Evolutionary conservation across 2,329 filamentous ascomycete genomes (phyloP).

Genomic region (Clarireedia hainanense): DNA sequence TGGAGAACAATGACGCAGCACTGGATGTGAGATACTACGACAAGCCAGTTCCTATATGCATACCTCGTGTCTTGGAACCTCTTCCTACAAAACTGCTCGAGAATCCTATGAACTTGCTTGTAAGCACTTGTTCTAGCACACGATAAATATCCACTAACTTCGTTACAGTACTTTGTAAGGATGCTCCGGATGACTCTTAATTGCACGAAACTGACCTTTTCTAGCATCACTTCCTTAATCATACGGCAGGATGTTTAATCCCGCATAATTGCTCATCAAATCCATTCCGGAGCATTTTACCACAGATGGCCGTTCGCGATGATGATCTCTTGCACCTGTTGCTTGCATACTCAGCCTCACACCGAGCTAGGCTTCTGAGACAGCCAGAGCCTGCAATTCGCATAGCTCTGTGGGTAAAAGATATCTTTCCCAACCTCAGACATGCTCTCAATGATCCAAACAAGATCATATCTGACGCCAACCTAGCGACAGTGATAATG

Average conservation of each 20-base stretch:
- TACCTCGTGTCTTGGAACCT: constrained; percentile 40
- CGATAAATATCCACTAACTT: neutral
- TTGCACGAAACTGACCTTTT: constrained; percentile 11
- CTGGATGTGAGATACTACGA: constrained; percentile 62
- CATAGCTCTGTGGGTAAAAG: constrained; percentile 72
- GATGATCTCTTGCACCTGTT: constrained; percentile 68
- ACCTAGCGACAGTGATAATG: constrained; percentile 77
- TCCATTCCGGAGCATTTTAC: constrained; percentile 42
- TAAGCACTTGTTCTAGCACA: constrained; percentile 6
- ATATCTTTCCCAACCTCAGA: constrained; percentile 68
- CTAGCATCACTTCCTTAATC: constrained; percentile 61
- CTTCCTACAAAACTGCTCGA: constrained; percentile 48
- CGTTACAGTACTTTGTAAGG: constrained; percentile 40
- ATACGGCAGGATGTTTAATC: constrained; percentile 59
- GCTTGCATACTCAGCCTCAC: constrained; percentile 76
- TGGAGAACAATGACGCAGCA: constrained; percentile 41
- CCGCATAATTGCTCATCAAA: constrained; percentile 46
- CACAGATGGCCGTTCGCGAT: constrained; percentile 58
- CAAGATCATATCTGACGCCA: constrained; percentile 61
- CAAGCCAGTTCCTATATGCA: constrained; percentile 55
- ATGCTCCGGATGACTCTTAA: neutral
- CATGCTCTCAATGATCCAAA: constrained; percentile 54
- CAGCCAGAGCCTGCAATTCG: constrained; percentile 68
- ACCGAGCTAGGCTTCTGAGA: constrained; percentile 65
- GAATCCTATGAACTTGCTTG: constrained; percentile 72